Evolutionary conservation across 805 yeast species (phyloP).

Genomic region (Metschnikowia colocasiae): DNA sequence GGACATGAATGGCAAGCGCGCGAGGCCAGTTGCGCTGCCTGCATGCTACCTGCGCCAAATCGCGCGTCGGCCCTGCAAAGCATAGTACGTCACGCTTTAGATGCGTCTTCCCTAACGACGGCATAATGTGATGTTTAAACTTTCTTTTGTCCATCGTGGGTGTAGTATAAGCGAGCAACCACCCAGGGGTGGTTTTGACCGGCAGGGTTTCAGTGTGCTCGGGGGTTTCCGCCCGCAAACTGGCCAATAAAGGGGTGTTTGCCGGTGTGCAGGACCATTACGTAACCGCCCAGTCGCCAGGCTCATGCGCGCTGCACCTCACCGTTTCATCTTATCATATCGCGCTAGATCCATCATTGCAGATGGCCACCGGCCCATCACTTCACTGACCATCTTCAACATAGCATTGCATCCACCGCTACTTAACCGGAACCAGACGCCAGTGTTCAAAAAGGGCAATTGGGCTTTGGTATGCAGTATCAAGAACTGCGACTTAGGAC

Average conservation of each 20-base stretch:
- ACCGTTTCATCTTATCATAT: conserved; percentile 1
- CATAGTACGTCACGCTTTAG: background rate
- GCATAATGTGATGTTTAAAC: background rate
- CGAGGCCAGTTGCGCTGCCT: background rate
- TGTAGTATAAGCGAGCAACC: background rate
- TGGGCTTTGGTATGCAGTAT: no score
- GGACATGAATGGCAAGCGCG: background rate
- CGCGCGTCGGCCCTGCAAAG: background rate
- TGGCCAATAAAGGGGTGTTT: no score
- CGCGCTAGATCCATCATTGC: background rate
- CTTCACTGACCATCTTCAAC: no score
- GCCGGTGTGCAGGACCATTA: no score
- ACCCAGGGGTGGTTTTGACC: background rate
- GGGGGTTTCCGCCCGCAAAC: background rate
- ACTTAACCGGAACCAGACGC: no score
- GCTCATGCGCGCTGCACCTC: background rate
- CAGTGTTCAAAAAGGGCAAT: no score
- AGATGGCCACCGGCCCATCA: no score
- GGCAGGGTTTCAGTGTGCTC: background rate
- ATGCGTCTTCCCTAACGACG: background rate
- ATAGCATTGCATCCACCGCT: no score
- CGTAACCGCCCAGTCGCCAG: background rate
- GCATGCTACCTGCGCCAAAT: background rate
- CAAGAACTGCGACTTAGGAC: no score
- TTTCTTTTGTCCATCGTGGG: background rate